Evolutionary conservation across 805 yeast genomes (phyloP), one percentile per base, ranked within the genome.

Genomic region (Metschnikowia borealis): DNA sequence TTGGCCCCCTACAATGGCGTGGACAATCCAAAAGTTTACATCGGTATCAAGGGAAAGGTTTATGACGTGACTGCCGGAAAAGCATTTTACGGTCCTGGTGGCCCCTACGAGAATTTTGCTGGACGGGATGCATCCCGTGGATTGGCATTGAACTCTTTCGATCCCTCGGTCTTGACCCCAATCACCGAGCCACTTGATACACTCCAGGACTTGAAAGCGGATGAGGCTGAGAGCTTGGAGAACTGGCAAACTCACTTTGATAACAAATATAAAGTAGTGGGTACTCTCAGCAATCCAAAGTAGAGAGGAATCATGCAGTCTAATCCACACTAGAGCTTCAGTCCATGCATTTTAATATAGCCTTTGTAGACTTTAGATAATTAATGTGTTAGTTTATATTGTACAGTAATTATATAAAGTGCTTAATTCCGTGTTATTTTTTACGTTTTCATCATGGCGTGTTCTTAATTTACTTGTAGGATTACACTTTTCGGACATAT

Each of bases 81-180:
- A 56, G 79, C 80, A 43, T 91, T 92, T 64, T 92, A 92, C 67
- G 98, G 98, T 0, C 98, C 98, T 6, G 88, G 92, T 31, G 97
- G 97, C 0, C 96, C 97, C 0, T 92, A 92, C 69, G 83, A 87
- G 39, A 89, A 87, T 63, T 92, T 92, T 75, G 97, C 97, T 0
- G 98, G 98, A 1, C 85, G 88, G 58, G 98, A 92, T 69, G 97
- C 97, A 3, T 85, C 95, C 0, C 76, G 98, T 56, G 98, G 97
- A 0, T 77, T 92, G 49, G 97, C 97, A 0, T 73, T 80, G 60
- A 91, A 90, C 67, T 87, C 96, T 15, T 92, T 91, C 68, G 97
- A 90, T 46, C 56, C 73, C 20, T 79, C 68, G 74, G 48, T 76
- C 75, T 64, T 94, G 26, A 85, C 83, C 36, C 79, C 84, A 8